Base-by-base conservation (phyloP, 768 basidiomycete genomes). In the Russula sp. region DNA sequence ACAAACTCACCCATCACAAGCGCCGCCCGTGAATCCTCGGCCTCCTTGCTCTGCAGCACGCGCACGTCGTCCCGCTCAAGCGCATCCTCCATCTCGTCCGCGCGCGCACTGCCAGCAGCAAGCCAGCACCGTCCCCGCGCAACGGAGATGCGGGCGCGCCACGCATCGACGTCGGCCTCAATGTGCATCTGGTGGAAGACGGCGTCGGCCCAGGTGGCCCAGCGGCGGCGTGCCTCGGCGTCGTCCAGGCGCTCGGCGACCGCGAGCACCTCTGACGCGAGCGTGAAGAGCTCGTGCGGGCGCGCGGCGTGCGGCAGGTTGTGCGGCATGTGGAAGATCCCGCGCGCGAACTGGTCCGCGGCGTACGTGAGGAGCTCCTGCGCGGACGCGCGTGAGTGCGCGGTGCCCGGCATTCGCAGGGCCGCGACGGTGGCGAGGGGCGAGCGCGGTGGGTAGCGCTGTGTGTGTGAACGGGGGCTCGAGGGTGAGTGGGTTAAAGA, bases 311-410 rank as follows among this genome's bases (percentile, higher is more conserved):
- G 6, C 6, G 14, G 11, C 6, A 72, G 70, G 7, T 75, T 77
- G 66, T 84, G 84, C 1, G 86, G 87, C 86, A 87, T 86, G 70
- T 86, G 82, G 70, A 88, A 83, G 61, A 87, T 86, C 6, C 85
- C 87, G 22, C 85, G 76, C 6, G 81, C 81, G 70, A 87, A 86
- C 65, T 87, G 86, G 71, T 87, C 87, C 76, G 84, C 83, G 8
- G 87, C 85, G 37, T 85, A 76, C 16, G 78, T 71, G 72, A 87
- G 74, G 47, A 88, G 71, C 49, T 85, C 84, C 70, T 81, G 72
- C 6, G 82, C 75, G 14, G 74, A 71, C 4, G 77, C 75, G 5
- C 70, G 71, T 18, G 73, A 68, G 9, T 85, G 72, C 10, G 77
- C 73, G 74, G 83, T 79, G 53, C 82, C 71, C 2, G 82, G 82